Base-by-base conservation (phyloP, 116 monocot species). In the Iris pallida region DNA sequence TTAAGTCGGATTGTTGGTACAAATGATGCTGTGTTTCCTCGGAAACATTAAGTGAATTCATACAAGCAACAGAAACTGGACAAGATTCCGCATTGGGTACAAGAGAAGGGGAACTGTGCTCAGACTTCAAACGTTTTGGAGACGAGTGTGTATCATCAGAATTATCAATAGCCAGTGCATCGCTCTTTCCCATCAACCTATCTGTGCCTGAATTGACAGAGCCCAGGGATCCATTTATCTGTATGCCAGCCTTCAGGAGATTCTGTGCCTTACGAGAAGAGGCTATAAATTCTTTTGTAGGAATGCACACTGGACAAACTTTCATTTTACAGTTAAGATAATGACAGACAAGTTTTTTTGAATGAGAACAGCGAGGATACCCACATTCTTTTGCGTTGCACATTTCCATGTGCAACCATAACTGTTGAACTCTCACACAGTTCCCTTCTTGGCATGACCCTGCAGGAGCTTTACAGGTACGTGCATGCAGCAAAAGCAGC, bases 401-500 rank as follows among this genome's bases (percentile, higher is more conserved):
- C 8, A 55, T 71, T 9, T 47, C 13, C 61, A 86, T 78, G 72
- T 92, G 92, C 11, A n/a, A 41, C 45, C 62, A 46, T 20, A 88
- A 45, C 7, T 81, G 49, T 45, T 83, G 88, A 59, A 54, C 77
- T 56, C 47, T 79, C 51, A 65, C 42, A 55, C 92, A 92, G 51
- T 76, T 18, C 55, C 47, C 57, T 57, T 81, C 83, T 75, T 20
- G 58, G 48, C 92, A 92, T 71, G 71, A 56, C 20, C 88, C 85
- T 45, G 54, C 61, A 9, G 81, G 79, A 52, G 66, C 66, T 9
- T 73, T 15, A 75, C 92, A 92, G 7, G 42, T 55, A 40, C 74
- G 78, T 17, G 92, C 83, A 83, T 92, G 89, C 17, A 68, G 45
- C 55, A 92, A 60, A 69, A 88, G 75, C 55, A 93, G 59, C 16